Base-by-base conservation (phyloP, 1,284 basidiomycete species). In the Volvariella volvacea region DNA sequence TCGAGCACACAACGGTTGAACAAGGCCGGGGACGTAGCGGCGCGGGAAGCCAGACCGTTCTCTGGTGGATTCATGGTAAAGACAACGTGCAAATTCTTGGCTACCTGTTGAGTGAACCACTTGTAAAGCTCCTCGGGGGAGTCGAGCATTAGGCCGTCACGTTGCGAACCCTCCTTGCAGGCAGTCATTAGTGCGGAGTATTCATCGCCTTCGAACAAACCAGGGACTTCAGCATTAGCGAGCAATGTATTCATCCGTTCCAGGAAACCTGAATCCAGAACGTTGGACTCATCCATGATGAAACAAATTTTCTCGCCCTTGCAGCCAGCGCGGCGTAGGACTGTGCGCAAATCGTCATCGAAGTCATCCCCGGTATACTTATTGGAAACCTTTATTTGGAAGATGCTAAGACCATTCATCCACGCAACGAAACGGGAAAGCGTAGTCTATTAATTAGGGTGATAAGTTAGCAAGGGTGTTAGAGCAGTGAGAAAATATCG, bases 211-310 rank as follows among this genome's bases (percentile, higher is more conserved):
- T 98, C 94, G 58, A 99, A 99, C 10, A 99, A 75, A 61, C 97
- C 96, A 0, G 96, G 96, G 14, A 99, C 95, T 64, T 99, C 96
- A n/a, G 95, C 95, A 57, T 99, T 99, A 32, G 96, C 97, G 10
- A 99, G 79, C 3, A 99, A 79, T 0, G 94, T 99, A 64, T 99
- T 99, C 92, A 99, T 98, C 25, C 96, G 83, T 62, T 99, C 96
- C 49, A 99, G 70, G 74, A 99, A 98, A 45, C 96, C 96, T 3
- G 96, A 93, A 62, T 99, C 95, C 31, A 98, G 83, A 21, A 99
- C 94, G 58, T 99, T 99, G 1, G 92, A 96, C 64, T 99, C 96
- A 64, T 99, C 96, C 94, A 99, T 98, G 65, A 99, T 98, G 76
- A 99, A 99, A 61, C 93, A 98, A 33, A 99, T 88, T 68, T 98